Evolutionary conservation across 345 rosid species (phyloP).

Genomic region (Theobroma cacao): DNA sequence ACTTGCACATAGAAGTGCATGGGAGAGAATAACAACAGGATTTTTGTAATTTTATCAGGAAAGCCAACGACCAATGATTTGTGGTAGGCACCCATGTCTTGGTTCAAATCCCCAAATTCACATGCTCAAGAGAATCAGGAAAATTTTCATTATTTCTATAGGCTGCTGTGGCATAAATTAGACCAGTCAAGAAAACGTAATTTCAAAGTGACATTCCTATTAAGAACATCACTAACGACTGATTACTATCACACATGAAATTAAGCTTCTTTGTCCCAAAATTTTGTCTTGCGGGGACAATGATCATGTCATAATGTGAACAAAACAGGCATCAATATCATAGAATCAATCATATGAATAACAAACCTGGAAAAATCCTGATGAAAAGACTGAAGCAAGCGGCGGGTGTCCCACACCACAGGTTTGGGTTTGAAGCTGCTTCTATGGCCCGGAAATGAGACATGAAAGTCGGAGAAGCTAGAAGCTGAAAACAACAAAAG

Average conservation of each 20-base stretch:
- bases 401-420: not conserved
- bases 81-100: not conserved
- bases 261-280: not conserved
- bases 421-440: not conserved
- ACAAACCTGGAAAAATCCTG: not conserved
- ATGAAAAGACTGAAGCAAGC: not conserved
- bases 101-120: not conserved
- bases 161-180: not conserved
- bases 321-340: not conserved
- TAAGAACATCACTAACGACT: not conserved
- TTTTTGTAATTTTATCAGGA: not conserved
- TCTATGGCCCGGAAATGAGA: not conserved
- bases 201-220: not conserved
- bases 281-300: not conserved
- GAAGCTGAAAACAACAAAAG: not conserved
- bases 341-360: not conserved
- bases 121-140: not conserved
- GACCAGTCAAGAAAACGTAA: not conserved
- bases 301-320: not conserved
- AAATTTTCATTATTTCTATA: not conserved
- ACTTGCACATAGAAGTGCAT: not conserved
- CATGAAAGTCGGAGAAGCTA: not conserved
- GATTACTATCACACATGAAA: not conserved
- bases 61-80: not conserved
- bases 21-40: not conserved